phyloP scores from a whole-genome alignment of 257 asterid species.

The Primulina eburnea region DNA sequence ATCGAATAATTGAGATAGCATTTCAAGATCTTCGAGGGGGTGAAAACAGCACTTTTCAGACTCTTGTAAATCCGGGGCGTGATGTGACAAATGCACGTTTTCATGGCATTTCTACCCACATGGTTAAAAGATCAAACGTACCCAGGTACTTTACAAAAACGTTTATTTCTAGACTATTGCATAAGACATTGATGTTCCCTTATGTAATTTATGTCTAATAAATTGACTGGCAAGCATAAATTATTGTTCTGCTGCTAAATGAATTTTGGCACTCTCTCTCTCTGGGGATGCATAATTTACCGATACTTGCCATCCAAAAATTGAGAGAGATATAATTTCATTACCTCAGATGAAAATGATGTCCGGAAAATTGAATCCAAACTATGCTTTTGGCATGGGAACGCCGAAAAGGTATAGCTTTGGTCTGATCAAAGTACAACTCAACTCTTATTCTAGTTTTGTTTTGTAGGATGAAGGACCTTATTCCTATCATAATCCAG shows the following conservation, averaged over 20 bases:
- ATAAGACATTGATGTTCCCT: neutral
- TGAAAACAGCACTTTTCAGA: constrained; percentile 76
- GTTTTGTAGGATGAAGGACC: constrained; percentile 82
- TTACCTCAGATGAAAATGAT: no score
- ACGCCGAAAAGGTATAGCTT: constrained; percentile 9
- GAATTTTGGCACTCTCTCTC: neutral
- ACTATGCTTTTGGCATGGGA: neutral
- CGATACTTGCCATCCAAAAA: neutral
- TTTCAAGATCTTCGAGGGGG: constrained; percentile 91
- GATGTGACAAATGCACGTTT: constrained; percentile 48
- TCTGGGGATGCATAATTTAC: neutral
- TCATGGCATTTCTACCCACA: constrained; percentile 64
- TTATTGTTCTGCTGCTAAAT: neutral
- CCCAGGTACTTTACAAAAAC: constrained; percentile 52
- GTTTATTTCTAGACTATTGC: constrained; percentile 2
- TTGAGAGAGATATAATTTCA: no score
- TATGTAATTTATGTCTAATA: neutral
- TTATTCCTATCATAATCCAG: constrained; percentile 67
- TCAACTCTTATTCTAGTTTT: constrained; percentile 21
- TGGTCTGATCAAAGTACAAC: neutral
- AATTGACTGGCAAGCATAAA: neutral
- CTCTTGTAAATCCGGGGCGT: constrained; percentile 72
- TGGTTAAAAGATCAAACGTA: constrained; percentile 65
- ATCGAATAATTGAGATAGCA: constrained; percentile 81
- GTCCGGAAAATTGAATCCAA: no score